phyloP scores from a whole-genome alignment of 495 filamentous ascomycete species.

The Darksidea phi region DNA sequence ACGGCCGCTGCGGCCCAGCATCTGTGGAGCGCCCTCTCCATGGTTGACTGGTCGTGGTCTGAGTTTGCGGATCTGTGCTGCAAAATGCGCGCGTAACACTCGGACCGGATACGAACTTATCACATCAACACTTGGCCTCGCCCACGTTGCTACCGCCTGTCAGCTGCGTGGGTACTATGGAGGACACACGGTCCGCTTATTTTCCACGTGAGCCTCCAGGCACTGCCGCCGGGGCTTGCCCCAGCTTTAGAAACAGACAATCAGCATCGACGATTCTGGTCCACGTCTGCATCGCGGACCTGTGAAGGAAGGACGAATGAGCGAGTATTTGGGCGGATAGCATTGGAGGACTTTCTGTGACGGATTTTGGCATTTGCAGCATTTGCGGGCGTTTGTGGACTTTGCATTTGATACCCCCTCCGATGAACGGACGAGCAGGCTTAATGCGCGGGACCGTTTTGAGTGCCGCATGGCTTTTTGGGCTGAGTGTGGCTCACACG shows the following conservation, averaged over 20 bases:
- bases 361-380: conserved; percentile 14
- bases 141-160: not conserved
- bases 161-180: not conserved
- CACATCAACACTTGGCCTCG: no score
- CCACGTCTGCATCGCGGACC: not conserved
- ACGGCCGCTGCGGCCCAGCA: not conserved
- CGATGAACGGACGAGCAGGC: conserved; percentile 17
- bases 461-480: conserved; percentile 13
- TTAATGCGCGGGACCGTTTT: conserved; percentile 12
- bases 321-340: not conserved
- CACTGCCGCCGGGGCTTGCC: not conserved
- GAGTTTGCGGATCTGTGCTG: no score
- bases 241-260: not conserved
- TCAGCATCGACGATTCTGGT: not conserved
- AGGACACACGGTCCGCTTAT: not conserved
- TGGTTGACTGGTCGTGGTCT: not conserved
- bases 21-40: not conserved
- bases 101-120: no score
- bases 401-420: conserved; percentile 29
- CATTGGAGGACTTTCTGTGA: conserved; percentile 4
- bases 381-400: not conserved
- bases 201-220: not conserved
- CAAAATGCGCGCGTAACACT: no score
- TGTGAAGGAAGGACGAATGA: not conserved
- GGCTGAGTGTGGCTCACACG: conserved; percentile 26